phyloP scores from a whole-genome alignment of 73 alveolate species.

The Symbiodinium pilosum region DNA sequence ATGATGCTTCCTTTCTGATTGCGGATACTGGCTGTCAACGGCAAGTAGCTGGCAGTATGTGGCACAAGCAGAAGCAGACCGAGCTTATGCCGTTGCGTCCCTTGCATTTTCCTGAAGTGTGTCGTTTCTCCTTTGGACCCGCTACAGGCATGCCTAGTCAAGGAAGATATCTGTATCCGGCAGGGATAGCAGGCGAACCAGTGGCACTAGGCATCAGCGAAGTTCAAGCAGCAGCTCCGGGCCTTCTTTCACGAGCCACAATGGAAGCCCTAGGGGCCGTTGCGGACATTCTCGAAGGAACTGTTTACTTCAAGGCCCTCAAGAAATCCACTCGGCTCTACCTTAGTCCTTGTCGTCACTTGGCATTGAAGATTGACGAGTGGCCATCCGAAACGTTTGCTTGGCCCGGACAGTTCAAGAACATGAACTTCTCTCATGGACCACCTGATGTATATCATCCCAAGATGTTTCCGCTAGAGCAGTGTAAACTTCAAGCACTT shows the following conservation, averaged over 20 bases:
- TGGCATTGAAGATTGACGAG: background rate
- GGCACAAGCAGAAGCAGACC: background rate
- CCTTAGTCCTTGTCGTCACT: background rate
- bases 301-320: background rate
- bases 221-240: background rate
- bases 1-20: background rate
- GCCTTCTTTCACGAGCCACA: background rate
- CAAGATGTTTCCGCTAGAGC: background rate
- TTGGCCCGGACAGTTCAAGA: background rate
- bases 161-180: background rate
- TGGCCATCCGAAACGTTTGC: background rate
- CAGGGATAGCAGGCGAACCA: background rate
- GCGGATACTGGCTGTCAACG: slow-evolving; percentile 9
- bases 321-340: background rate
- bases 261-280: background rate
- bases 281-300: background rate
- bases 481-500: too few relatives aligned
- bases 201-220: background rate
- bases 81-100: background rate
- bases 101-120: background rate
- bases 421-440: background rate
- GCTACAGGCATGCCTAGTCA: slow-evolving; percentile 2
- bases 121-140: slow-evolving; percentile 24
- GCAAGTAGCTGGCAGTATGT: slow-evolving; percentile 2
- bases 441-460: background rate